Conservation (phyloP, 306 rosid genomes). For the Potentilla sterilis region DNA sequence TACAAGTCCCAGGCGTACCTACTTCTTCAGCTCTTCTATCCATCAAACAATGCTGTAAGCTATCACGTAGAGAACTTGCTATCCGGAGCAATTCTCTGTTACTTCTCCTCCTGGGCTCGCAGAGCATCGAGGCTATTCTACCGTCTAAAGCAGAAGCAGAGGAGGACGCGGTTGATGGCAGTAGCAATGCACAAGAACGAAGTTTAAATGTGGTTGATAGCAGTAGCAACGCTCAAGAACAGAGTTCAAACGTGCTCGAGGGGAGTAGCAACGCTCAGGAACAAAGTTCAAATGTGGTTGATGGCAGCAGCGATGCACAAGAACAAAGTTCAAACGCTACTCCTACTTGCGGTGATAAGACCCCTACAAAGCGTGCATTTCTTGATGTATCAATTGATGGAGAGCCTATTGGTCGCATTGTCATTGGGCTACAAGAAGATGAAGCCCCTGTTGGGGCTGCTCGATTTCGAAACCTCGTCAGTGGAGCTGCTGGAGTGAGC, state of each 20-base stretch:
- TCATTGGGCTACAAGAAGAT: conserved; percentile 61
- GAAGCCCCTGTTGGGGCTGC: conserved; percentile 58
- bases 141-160: conserved; percentile 50
- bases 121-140: conserved; percentile 39
- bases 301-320: conserved; percentile 18
- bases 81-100: conserved; percentile 54
- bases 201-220: conserved; percentile 1
- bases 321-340: conserved; percentile 25
- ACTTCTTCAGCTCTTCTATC: conserved; percentile 29
- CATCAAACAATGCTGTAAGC: conserved; percentile 47
- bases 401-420: conserved; percentile 63
- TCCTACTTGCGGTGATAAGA: conserved; percentile 44
- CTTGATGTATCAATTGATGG: conserved; percentile 69
- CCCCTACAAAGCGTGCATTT: conserved; percentile 54
- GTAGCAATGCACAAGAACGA: conserved; percentile 7
- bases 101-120: conserved; percentile 58
- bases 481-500: conserved; percentile 86
- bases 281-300: conserved; percentile 18
- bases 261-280: conserved; percentile 18
- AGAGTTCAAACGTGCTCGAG: conserved; percentile 21
- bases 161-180: conserved; percentile 38
- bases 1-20: conserved; percentile 40
- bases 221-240: conserved; percentile 17
- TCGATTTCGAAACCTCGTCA: conserved; percentile 64
- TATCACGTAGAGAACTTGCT: conserved; percentile 70